A percentile compares a stretch with the other conserved stretches of the same genome.
Conservation (phyloP, 164 flowering plant genomes). For the Stephania cephalantha region DNA sequence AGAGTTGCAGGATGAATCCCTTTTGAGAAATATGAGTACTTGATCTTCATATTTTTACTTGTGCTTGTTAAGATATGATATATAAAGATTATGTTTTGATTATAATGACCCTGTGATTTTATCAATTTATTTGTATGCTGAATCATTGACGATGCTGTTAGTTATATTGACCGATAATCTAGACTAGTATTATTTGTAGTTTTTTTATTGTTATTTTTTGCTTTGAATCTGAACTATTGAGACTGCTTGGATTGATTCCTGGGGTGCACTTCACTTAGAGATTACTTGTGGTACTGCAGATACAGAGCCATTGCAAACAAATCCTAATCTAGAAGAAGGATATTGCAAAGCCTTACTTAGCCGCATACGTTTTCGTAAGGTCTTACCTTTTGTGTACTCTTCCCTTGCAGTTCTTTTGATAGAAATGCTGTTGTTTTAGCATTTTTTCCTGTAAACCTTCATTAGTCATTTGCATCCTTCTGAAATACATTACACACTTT, state of each 20-base stretch:
- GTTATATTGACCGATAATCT: neutral
- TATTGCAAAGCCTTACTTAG: constrained; percentile 85
- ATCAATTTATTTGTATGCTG: neutral
- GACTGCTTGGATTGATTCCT: constrained; percentile 4
- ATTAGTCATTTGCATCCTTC: neutral
- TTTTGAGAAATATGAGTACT: neutral
- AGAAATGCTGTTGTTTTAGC: neutral
- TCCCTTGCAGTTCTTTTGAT: neutral
- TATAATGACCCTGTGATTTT: neutral
- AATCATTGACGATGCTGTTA: neutral
- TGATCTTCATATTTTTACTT: neutral
- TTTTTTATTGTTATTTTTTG: neutral
- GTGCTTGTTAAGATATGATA: neutral
- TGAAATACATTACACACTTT: neutral
- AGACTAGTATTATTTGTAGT: neutral
- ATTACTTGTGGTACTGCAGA: constrained; percentile 45
- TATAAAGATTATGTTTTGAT: neutral
- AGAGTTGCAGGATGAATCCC: neutral
- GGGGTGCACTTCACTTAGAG: constrained; percentile 1
- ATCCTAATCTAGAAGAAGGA: constrained; percentile 80
- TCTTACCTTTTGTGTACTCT: constrained; percentile 57
- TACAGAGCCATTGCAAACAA: constrained; percentile 66
- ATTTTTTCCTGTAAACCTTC: neutral
- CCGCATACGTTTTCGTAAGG: constrained; percentile 99
- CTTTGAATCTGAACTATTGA: neutral